These are phyloP conservation scores for Celoporthe dispersa DNA, from an alignment of 2,329 filamentous ascomycete species.

Conservation along the genomic window DNA sequence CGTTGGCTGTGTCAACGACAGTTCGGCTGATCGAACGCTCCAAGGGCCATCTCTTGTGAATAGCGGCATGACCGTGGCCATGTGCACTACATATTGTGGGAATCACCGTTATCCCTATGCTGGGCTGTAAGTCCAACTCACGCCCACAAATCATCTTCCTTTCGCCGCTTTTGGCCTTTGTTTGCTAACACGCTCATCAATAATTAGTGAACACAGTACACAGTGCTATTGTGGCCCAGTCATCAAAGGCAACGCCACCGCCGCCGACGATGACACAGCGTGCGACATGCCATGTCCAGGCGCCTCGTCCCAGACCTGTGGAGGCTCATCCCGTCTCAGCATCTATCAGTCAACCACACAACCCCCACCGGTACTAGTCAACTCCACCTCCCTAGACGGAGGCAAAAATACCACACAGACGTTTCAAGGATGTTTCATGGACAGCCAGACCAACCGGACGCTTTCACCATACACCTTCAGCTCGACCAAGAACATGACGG, in stretches of 20 bases:
- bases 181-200: not conserved
- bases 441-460: not conserved
- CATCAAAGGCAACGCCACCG: conserved; percentile 31
- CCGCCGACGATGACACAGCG: conserved; percentile 41
- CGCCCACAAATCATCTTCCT: no score
- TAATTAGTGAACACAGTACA: conserved; percentile 27
- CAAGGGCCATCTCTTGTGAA: conserved; percentile 27
- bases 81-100: conserved; percentile 28
- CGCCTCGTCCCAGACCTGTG: conserved; percentile 33
- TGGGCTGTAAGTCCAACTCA: conserved; percentile 21
- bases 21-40: conserved; percentile 30
- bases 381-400: conserved; percentile 5
- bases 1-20: conserved; percentile 28
- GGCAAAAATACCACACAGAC: not conserved
- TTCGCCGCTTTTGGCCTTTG: no score
- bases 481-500: conserved; percentile 13
- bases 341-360: conserved; percentile 30
- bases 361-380: conserved; percentile 15
- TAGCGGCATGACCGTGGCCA: conserved; percentile 29
- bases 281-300: conserved; percentile 45
- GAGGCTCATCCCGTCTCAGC: conserved; percentile 24
- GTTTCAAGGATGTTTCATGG: not conserved
- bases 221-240: conserved; percentile 35
- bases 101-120: conserved; percentile 27
- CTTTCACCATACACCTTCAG: conserved; percentile 1